Evolutionary conservation across 805 yeast species (phyloP).

Genomic region (Yamadazyma akitaensis): DNA sequence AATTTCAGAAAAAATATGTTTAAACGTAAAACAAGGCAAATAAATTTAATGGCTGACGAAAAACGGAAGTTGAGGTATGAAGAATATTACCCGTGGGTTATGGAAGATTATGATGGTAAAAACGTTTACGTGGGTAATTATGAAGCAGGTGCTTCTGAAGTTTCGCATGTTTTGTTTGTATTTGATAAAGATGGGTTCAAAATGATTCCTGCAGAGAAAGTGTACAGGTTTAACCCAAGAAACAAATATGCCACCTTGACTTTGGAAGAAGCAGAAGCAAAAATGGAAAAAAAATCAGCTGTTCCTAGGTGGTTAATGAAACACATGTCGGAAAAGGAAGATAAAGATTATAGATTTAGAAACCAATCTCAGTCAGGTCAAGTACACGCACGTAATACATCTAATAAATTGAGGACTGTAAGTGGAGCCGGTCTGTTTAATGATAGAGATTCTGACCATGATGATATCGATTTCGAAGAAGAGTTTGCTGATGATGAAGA

Average conservation of each 20-base stretch:
- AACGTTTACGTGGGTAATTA: constrained; percentile 95
- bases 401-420: constrained; percentile 36
- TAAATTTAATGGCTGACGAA: constrained; percentile 74
- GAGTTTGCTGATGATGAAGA: constrained; percentile 99
- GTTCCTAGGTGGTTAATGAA: constrained; percentile 96
- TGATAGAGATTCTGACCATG: constrained; percentile 73
- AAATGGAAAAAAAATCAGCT: constrained; percentile 74
- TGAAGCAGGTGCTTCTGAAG: constrained; percentile 84
- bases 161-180: constrained; percentile 75
- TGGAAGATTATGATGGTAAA: constrained; percentile 93
- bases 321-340: constrained; percentile 64
- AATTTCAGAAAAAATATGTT: constrained; percentile 54
- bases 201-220: constrained; percentile 93
- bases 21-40: constrained; percentile 82
- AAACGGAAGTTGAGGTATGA: constrained; percentile 86
- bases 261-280: constrained; percentile 92
- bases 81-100: constrained; percentile 96
- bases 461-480: constrained; percentile 91
- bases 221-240: constrained; percentile 88
- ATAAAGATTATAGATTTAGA: constrained; percentile 47
- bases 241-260: constrained; percentile 92
- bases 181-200: constrained; percentile 86
- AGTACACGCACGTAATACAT: constrained; percentile 3
- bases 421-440: constrained; percentile 41
- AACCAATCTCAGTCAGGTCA: constrained; percentile 11